Evolutionary conservation across 2,329 filamentous ascomycete genomes (phyloP).

Genomic region (Xylaria polymorpha): DNA sequence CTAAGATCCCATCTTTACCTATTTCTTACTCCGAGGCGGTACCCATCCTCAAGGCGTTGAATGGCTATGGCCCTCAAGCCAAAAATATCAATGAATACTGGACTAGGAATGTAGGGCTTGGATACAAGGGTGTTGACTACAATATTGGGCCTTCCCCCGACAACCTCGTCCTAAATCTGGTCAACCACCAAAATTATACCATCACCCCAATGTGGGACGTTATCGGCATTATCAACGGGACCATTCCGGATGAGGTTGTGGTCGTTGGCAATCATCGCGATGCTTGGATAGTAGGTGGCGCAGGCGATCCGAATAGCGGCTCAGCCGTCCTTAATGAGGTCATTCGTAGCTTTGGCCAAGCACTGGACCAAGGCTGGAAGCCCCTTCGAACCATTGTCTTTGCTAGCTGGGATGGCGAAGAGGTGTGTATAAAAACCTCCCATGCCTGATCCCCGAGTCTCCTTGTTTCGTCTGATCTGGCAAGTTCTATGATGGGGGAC

Average conservation of each 20-base stretch:
- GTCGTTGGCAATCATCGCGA: slow-evolving; percentile 93
- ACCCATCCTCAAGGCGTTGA: slow-evolving; percentile 88
- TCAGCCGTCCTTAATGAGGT: slow-evolving; percentile 84
- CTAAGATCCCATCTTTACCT: slow-evolving; percentile 89
- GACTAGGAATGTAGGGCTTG: slow-evolving; percentile 76
- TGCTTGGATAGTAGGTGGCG: slow-evolving; percentile 87
- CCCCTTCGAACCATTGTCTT: slow-evolving; percentile 92
- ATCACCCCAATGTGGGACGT: slow-evolving; percentile 90
- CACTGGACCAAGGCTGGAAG: slow-evolving; percentile 79
- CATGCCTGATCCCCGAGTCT: too few species aligned
- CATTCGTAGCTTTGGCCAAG: slow-evolving; percentile 77
- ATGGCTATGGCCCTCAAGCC: slow-evolving; percentile 85
- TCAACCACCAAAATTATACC: slow-evolving; percentile 84
- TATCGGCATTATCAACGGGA: slow-evolving; percentile 91
- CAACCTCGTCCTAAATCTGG: slow-evolving; percentile 74
- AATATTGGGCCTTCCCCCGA: slow-evolving; percentile 86
- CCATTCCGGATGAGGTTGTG: slow-evolving; percentile 84
- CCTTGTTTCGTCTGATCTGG: too few species aligned
- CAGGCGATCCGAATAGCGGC: slow-evolving; percentile 83
- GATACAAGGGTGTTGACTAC: slow-evolving; percentile 85
- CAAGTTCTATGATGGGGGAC: too few species aligned
- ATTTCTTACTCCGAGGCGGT: slow-evolving; percentile 90
- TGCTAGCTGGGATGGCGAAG: slow-evolving; percentile 83
- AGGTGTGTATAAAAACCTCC: slow-evolving; percentile 51
- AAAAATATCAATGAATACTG: slow-evolving; percentile 79